A percentile compares a stretch with the other conserved stretches of the same genome.
Evolutionary conservation across 2,329 filamentous ascomycete genomes (phyloP).

Genomic region (Colletotrichum ledebouriae): DNA sequence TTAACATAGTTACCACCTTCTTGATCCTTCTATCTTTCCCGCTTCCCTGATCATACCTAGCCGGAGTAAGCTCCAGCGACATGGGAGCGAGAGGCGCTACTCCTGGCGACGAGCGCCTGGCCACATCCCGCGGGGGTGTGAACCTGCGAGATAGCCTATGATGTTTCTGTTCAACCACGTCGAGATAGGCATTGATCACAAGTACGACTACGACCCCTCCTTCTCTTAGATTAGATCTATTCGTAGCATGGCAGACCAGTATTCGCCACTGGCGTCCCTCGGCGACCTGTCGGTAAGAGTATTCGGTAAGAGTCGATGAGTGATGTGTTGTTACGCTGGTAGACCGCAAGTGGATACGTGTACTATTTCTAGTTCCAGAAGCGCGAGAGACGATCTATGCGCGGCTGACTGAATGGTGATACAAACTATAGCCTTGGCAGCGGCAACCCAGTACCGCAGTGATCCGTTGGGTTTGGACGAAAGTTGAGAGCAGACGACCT

Average conservation of each 20-base stretch:
- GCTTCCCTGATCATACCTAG: not conserved
- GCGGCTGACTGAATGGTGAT: conserved; percentile 32
- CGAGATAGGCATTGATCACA: conserved; percentile 20
- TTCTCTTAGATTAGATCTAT: conserved; percentile 18
- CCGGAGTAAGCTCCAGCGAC: conserved; percentile 15
- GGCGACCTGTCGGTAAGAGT: conserved; percentile 40
- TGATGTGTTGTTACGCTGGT: not conserved
- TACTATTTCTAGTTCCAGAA: conserved; percentile 23
- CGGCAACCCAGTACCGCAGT: conserved; percentile 17
- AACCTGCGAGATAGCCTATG: conserved; percentile 29
- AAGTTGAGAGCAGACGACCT: conserved; percentile 8
- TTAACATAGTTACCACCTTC: conserved; percentile 18
- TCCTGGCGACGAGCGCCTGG: conserved; percentile 2
- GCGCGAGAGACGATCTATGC: conserved; percentile 28
- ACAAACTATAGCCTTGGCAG: conserved; percentile 24
- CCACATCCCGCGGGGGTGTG: not conserved
- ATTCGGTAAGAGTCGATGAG: not conserved
- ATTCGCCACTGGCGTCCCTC: conserved; percentile 26
- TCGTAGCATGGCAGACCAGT: conserved; percentile 3
- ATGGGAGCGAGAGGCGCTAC: conserved; percentile 8
- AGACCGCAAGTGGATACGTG: conserved; percentile 1
- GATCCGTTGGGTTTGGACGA: conserved; percentile 32
- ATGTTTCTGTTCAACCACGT: conserved; percentile 7
- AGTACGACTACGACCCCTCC: conserved; percentile 15
- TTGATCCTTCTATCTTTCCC: conserved; percentile 11